Evolutionary conservation across 2,329 filamentous ascomycete genomes (phyloP).

Genomic region (Myotisia sp.): DNA sequence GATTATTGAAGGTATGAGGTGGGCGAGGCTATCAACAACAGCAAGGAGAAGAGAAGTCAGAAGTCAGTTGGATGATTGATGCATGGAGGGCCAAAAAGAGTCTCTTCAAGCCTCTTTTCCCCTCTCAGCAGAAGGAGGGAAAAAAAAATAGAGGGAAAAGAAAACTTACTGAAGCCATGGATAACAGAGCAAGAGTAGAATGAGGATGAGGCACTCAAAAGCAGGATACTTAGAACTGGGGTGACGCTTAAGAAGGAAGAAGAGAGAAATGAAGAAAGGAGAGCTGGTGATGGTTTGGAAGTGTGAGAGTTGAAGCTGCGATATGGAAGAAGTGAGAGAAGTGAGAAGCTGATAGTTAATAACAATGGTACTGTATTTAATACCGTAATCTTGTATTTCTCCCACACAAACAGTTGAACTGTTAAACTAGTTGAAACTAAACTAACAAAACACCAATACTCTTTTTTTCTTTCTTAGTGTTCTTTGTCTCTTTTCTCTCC

Average conservation of each 20-base stretch:
- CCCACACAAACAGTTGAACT: too few relatives aligned
- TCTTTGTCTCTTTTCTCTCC: neutral
- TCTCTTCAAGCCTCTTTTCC: too few relatives aligned
- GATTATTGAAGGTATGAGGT: slow-evolving; percentile 29
- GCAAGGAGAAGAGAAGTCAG: slow-evolving; percentile 6
- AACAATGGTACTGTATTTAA: too few relatives aligned
- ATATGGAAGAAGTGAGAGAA: slow-evolving; percentile 1
- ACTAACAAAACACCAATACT: neutral
- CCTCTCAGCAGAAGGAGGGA: neutral
- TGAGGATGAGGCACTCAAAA: neutral
- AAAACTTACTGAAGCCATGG: slow-evolving; percentile 36
- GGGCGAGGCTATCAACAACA: slow-evolving; percentile 32
- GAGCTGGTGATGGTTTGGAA: neutral
- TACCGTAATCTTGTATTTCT: too few relatives aligned
- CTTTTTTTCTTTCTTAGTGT: neutral
- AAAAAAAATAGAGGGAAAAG: slow-evolving; percentile 10
- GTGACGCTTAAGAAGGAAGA: neutral
- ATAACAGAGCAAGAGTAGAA: slow-evolving; percentile 11
- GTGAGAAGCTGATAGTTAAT: too few relatives aligned
- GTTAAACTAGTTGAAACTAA: too few relatives aligned
- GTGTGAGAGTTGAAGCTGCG: neutral
- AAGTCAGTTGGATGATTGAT: slow-evolving; percentile 14
- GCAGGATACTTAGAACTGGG: neutral
- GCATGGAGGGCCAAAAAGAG: slow-evolving; percentile 8
- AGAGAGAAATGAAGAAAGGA: neutral